Evolutionary conservation across 2,329 filamentous ascomycete genomes (phyloP).

Genomic region (Pseudonectria buxi): DNA sequence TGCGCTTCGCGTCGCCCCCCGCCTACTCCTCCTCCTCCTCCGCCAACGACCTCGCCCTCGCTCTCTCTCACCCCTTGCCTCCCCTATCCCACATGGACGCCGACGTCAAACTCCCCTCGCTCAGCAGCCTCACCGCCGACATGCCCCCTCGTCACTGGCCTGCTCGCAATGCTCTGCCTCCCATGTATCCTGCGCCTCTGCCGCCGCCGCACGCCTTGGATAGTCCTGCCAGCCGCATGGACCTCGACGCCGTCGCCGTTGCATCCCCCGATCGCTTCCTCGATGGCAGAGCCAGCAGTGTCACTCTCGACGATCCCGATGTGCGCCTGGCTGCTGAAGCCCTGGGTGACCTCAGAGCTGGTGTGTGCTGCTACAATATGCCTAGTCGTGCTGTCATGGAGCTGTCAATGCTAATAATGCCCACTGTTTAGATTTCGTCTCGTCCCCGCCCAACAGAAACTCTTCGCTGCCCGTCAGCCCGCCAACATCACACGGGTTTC

Average conservation of each 20-base stretch:
- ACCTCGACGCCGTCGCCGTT: conserved; percentile 37
- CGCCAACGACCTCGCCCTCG: conserved; percentile 17
- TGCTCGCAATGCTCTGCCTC: conserved; percentile 35
- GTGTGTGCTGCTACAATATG: conserved; percentile 34
- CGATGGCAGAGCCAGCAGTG: conserved; percentile 41
- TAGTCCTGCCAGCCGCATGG: conserved; percentile 23
- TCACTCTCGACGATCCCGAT: conserved; percentile 59
- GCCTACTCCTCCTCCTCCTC: conserved; percentile 15
- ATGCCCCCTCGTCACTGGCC: conserved; percentile 18
- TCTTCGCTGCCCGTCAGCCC: conserved; percentile 35
- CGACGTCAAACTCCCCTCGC: conserved; percentile 28
- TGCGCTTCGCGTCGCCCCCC: conserved; percentile 15
- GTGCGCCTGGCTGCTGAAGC: conserved; percentile 68
- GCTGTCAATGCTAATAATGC: conserved; percentile 6
- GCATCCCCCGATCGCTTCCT: conserved; percentile 40
- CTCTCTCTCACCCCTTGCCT: conserved; percentile 19
- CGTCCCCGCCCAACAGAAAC: conserved; percentile 48
- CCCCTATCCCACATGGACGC: conserved; percentile 17
- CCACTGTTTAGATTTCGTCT: conserved; percentile 51
- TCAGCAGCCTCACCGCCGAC: conserved; percentile 29
- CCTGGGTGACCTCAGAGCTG: conserved; percentile 65
- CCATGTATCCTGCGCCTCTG: conserved; percentile 45
- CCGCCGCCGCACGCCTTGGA: conserved; percentile 20
- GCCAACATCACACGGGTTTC: conserved; percentile 27
- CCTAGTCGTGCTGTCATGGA: not conserved